Evolutionary conservation across 176 grass and related monocot species (phyloP), one percentile per base, ranked within the genome.

Genomic region (Zoysia pacifica): DNA sequence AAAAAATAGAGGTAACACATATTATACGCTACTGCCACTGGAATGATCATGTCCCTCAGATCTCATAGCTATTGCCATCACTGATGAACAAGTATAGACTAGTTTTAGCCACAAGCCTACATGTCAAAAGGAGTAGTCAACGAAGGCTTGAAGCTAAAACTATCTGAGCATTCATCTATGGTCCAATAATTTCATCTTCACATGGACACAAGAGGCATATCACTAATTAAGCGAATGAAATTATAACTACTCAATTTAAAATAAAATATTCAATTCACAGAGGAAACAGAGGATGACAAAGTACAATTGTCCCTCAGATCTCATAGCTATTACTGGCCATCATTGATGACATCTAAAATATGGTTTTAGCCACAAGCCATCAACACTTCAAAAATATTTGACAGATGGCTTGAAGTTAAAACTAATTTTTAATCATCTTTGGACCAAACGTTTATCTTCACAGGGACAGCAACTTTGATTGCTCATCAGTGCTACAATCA

Each of bases 261-360:
- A 67, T 2, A 3, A 44, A 59, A 18, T 4, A 83, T 15, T 19
- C 12, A 12, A 10, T 41, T 48, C 60, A 91, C 2, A 14, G 2
- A 52, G 46, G 9, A 59, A 55, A 70, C 8, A 6, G 47, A 18
- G 2, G 35, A 45, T 19, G 11, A 51, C 2, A 2, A 2, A 3
- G 3, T 8, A 56, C 6, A 80, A 10, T 3, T 6, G 77, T 42
- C 87, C 91, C 91, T 90, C 91, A 6, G 91, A 93, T 93, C 90
- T 93, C 90, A 93, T 93, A 93, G 90, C 91, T 93, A 90, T 87
- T 78, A 78, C 60, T 62, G 59, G 83, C 84, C 84, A 93, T 90
- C 91, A 87, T 49, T 35, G 91, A 82, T 8, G 54, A 73, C 63
- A 46, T 14, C 9, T 41, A 66, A 3, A 46, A 66, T 4, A 45